Evolutionary conservation across 169 alveolate species (phyloP), one percentile per base, ranked within the genome.

Genomic region (Besnoitia besnoiti): DNA sequence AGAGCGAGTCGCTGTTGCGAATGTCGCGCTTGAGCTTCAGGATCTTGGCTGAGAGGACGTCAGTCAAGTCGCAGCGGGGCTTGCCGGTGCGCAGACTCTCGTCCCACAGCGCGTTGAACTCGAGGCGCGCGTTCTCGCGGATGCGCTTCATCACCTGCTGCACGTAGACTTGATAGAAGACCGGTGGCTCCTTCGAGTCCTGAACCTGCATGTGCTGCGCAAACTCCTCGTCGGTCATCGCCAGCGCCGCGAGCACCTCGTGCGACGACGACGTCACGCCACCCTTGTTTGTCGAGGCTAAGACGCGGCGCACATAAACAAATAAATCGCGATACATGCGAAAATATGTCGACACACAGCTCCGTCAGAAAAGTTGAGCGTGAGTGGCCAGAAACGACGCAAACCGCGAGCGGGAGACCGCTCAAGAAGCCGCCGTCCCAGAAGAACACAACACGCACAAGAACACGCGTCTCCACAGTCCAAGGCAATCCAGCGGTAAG

Each of bases 201-300:
- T 19, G 21, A 19, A 89, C 93, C 75, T 93, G 93, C 96, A 95
- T 94, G 80, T 91, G 93, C 40, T 92, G 75, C 35, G 91, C 89
- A 49, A 90, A 94, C 39, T 94, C 96, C 90, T 96, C 94, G 62
- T 96, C 97, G 50, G 95, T 94, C 91, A 97, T 77, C 21, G 96
- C 97, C 50, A 97, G 80, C 44, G 98, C 97, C 5, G 97, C 98
- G 19, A 97, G 90, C 46, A 97, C 98, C 90, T 97, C 98, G 88
- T 95, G 90, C 85, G 97, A 95, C 79, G 97, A 94, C 89, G 98
- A 96, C 30, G 97, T 97, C 40, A 97, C 98, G 3, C 98, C 98
- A 27, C 98, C 98, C 93, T 96, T 96, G 93, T 96, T 97, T 30
- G 97, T 96, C 14, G 98, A 95, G 35, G 97, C 98, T 80, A 61